Conservation (phyloP, 2,329 filamentous ascomycete genomes). For the Alternaria novae-zelandiae region DNA sequence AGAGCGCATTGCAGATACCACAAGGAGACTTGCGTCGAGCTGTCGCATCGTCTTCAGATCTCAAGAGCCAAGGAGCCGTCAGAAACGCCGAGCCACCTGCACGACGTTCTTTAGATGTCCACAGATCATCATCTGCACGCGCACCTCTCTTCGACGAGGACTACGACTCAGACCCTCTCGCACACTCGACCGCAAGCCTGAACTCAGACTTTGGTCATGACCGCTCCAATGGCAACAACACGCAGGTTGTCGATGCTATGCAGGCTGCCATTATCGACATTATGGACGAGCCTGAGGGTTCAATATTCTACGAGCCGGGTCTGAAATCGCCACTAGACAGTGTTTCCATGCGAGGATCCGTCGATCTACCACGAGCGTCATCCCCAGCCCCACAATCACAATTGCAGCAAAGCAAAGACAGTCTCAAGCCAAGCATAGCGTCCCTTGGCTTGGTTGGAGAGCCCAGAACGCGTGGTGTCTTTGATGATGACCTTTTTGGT, state of each 20-base stretch:
- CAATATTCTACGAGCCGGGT: conserved; percentile 66
- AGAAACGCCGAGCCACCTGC: conserved; percentile 55
- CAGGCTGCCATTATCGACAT: conserved; percentile 92
- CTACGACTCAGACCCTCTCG: conserved; percentile 73
- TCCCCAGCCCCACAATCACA: conserved; percentile 39
- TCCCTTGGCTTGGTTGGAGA: conserved; percentile 90
- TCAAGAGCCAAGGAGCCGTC: conserved; percentile 56
- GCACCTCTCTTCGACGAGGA: conserved; percentile 82
- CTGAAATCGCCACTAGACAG: conserved; percentile 64
- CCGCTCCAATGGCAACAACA: conserved; percentile 67
- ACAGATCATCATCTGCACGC: conserved; percentile 51
- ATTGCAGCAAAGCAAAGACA: conserved; percentile 48
- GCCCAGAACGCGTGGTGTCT: conserved; percentile 87
- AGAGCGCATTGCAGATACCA: conserved; percentile 48
- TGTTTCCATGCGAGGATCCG: conserved; percentile 66
- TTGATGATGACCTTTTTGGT: conserved; percentile 89
- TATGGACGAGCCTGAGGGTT: conserved; percentile 76
- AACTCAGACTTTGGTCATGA: conserved; percentile 64
- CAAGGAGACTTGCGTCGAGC: conserved; percentile 62
- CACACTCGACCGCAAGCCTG: conserved; percentile 78
- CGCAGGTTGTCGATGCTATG: conserved; percentile 86
- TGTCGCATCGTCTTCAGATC: conserved; percentile 66
- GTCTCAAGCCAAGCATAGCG: conserved; percentile 81
- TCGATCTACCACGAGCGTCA: conserved; percentile 61
- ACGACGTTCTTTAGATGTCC: conserved; percentile 75